These are phyloP conservation scores for Colletotrichum sidae DNA, from an alignment of 2,329 filamentous ascomycete species.

Conservation along the genomic window DNA sequence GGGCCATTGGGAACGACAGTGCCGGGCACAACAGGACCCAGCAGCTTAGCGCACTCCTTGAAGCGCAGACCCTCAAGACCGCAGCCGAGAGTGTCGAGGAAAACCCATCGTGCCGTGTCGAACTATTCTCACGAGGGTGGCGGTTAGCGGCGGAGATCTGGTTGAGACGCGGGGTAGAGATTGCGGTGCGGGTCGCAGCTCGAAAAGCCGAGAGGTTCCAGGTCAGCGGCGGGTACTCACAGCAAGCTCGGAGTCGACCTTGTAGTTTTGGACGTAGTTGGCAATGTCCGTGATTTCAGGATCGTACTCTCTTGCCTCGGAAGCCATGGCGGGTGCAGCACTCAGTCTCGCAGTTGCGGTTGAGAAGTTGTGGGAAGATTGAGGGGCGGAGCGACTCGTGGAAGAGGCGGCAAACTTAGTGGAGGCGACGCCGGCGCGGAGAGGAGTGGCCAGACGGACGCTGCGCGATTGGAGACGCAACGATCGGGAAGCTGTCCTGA, in stretches of 20 bases:
- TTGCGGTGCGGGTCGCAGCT: conserved; percentile 4
- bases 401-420: conserved; percentile 45
- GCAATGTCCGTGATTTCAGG: conserved; percentile 96
- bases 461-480: conserved; percentile 59
- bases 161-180: conserved; percentile 38
- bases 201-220: not conserved
- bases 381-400: conserved; percentile 48
- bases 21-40: conserved; percentile 91
- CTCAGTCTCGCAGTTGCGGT: conserved; percentile 61
- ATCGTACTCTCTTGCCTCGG: conserved; percentile 76
- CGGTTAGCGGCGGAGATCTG: conserved; percentile 44
- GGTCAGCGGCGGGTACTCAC: conserved; percentile 64
- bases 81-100: conserved; percentile 96
- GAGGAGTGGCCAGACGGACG: conserved; percentile 50
- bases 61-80: conserved; percentile 96
- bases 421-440: conserved; percentile 50
- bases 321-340: conserved; percentile 60
- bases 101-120: conserved; percentile 95
- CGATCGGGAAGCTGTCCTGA: conserved; percentile 66
- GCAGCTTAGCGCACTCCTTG: conserved; percentile 94
- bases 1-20: conserved; percentile 93
- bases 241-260: conserved; percentile 90
- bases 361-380: conserved; percentile 58
- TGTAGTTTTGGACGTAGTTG: conserved; percentile 91
- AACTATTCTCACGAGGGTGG: conserved; percentile 65